These are phyloP conservation scores for Dillenia suffruticosa DNA, from an alignment of 164 flowering plant genomes.

Conservation along the genomic window DNA sequence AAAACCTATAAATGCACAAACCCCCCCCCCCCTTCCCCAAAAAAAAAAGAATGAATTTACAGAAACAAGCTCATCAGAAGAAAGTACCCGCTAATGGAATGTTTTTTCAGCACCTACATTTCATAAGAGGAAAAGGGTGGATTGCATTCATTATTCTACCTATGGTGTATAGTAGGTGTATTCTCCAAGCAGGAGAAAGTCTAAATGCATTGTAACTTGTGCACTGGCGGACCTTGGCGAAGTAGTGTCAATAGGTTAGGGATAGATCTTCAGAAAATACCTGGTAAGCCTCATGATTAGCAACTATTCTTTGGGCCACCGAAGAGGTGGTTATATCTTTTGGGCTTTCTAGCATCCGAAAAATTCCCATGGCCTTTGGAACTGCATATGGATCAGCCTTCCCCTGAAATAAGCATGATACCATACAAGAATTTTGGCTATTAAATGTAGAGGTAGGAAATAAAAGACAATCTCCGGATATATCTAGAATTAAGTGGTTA, in stretches of 20 bases:
- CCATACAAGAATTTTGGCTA: not conserved
- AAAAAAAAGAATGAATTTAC: not conserved
- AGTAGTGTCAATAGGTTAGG: conserved; percentile 1
- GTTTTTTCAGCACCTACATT: too few relatives aligned
- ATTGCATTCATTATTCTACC: too few relatives aligned
- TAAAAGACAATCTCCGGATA: too few relatives aligned
- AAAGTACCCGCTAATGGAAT: not conserved
- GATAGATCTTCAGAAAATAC: conserved; percentile 18
- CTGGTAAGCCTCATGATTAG: conserved; percentile 62
- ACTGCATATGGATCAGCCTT: conserved; percentile 60
- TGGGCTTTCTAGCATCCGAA: conserved; percentile 60
- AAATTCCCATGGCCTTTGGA: conserved; percentile 77
- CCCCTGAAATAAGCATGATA: conserved; percentile 30
- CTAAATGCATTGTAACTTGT: too few relatives aligned
- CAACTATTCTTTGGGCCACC: conserved; percentile 60
- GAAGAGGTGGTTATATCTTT: conserved; percentile 55
- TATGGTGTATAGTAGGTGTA: too few relatives aligned
- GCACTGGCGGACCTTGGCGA: not conserved
- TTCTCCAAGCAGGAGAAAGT: too few relatives aligned
- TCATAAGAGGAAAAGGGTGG: too few relatives aligned
- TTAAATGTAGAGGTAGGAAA: not conserved
- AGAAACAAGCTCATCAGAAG: not conserved
- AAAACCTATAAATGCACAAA: too few relatives aligned
- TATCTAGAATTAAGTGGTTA: not conserved
- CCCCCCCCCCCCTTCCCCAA: too few relatives aligned